Evolutionary conservation across 129 eudicot species (phyloP), one percentile per base, ranked within the genome.

Genomic region (Saussurea involucrata): DNA sequence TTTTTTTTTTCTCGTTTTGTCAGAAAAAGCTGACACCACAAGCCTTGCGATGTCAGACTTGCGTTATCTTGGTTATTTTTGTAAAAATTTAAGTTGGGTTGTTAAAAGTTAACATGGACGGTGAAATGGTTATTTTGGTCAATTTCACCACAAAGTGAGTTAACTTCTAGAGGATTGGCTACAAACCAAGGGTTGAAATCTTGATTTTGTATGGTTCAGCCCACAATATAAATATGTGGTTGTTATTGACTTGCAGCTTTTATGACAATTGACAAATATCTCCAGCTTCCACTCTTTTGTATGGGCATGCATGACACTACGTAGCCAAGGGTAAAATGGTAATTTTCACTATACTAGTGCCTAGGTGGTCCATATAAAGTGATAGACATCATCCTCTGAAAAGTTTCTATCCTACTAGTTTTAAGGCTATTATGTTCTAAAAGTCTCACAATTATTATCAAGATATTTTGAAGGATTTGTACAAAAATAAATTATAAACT

Each of bases 131-230:
- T n/a, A n/a, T n/a, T n/a, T n/a, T n/a, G n/a, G n/a, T n/a, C n/a
- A n/a, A n/a, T n/a, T n/a, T n/a, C n/a, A n/a, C n/a, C n/a, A n/a
- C n/a, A 49, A 20, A 13, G 20, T 17, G 0, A 55, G 34, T 66
- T 31, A 20, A 31, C 22, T 73, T 73, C 77, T 66, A 73, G 77
- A 73, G 29, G 77, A 53, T 29, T 24, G 60, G 37, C 61, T 24
- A 70, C 36, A 42, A 46, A 46, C 53, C 24, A 44, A 55, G 49
- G 66, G 66, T 72, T 72, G 77, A 72, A 28, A 29, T 32, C 27
- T 40, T 68, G 49, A 34, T 34, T 18, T 68, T n/a, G 68, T 7
- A 60, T 18, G 27, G 65, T 20, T 60, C 65, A 1, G 65, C 66
- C 76, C 66, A 72, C 46, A 29, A 73, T 20, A 57, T 11, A 57